Evolutionary conservation across 2,329 filamentous ascomycete species (phyloP), one percentile per base, ranked within the genome.

Genomic region (Xylaria sp.): DNA sequence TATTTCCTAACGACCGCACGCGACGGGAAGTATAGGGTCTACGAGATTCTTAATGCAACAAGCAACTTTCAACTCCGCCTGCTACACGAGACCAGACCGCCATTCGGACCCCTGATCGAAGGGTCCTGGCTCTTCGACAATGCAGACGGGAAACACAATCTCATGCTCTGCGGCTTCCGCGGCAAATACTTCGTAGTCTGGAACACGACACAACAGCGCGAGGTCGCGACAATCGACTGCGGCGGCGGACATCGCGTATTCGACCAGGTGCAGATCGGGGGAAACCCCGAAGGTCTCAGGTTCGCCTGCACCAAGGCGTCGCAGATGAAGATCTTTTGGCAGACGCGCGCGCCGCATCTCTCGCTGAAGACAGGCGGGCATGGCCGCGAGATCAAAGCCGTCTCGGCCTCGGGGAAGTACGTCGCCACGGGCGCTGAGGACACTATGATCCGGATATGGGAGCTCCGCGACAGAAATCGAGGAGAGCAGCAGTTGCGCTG

Each of bases 161-260:
- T 97, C 0, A 82, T 94, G 32, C 81, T 97, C 13, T 92, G 90
- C 77, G 95, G 95, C 3, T 98, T 97, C 80, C 89, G 88, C 63
- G 89, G 91, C 76, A 93, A 89, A 69, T 84, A 89, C 55, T 97
- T 98, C 76, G 83, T 97, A 13, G 86, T 95, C 10, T 96, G 93
- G 88, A 93, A 97, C 77, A 89, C 92, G 76, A 89, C 88, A 0
- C 83, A 82, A 1, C 89, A 93, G 66, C 86, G 88, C 64, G 91
- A 95, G 74, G 79, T 95, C 18, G 87, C 91, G 63, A 85, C 84
- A 0, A 84, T 97, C 34, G 90, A 94, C 57, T 97, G 95, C 76
- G 95, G 94, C 63, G 95, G 95, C 39, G 90, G 90, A 0, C 93
- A 97, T 76, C 87, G 95, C 63, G 90, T 86, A 36, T 97, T 93